Evolutionary conservation across 176 grass and related monocot species (phyloP).

Genomic region (Aegilops bicornis): DNA sequence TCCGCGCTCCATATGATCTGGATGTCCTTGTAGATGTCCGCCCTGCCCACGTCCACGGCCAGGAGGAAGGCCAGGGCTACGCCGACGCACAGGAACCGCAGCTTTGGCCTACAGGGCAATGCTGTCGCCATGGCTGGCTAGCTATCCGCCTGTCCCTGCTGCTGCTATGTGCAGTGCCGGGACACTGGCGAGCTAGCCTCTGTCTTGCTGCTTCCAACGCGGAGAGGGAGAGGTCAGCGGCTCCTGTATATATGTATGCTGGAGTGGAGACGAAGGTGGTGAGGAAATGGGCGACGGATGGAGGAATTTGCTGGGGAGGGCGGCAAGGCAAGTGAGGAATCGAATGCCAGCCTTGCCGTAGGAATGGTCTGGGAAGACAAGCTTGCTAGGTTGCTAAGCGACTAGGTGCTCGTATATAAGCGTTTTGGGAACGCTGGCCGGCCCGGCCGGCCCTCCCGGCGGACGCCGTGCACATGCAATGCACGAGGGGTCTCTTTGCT

Average conservation of each 20-base stretch:
- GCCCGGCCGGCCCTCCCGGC: not conserved
- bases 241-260: not conserved
- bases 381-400: not conserved
- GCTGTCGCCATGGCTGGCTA: not conserved
- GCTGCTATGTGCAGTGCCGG: not conserved
- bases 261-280: constrained; percentile 20
- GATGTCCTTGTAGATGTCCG: not conserved
- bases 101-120: not conserved
- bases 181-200: not conserved
- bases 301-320: no score
- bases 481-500: not conserved
- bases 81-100: not conserved
- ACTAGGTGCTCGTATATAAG: not conserved
- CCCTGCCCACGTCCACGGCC: not conserved
- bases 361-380: not conserved
- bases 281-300: not conserved
- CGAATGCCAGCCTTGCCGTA: not conserved
- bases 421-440: not conserved
- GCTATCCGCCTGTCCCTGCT: not conserved
- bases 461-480: constrained; percentile 10
- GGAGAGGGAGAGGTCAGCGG: not conserved
- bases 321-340: not conserved
- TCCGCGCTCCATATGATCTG: constrained; percentile 26
- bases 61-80: not conserved
- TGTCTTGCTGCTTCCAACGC: not conserved